Percentiles rank a stretch among this genome's conserved stretches.
phyloP scores from a whole-genome alignment of 768 basidiomycete species.

The Lepiota brunneoincarnata region DNA sequence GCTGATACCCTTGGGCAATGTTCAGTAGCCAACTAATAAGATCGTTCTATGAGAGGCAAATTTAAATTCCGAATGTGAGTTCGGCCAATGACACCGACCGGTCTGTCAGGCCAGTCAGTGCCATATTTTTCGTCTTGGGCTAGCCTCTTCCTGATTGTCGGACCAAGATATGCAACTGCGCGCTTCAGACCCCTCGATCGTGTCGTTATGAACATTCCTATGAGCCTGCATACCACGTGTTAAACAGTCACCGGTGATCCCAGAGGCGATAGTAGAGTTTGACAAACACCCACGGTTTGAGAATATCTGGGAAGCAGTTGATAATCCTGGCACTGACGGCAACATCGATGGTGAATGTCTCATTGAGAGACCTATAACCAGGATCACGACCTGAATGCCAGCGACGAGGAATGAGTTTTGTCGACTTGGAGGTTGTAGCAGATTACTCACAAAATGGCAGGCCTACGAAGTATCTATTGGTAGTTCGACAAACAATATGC shows the following conservation, averaged over 20 bases:
- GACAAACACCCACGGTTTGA: conserved; percentile 35
- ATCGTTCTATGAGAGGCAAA: conserved; percentile 29
- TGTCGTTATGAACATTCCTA: too few species aligned
- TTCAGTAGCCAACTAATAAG: too few species aligned
- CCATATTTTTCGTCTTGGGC: conserved; percentile 6
- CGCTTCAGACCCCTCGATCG: not conserved
- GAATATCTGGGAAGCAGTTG: too few species aligned
- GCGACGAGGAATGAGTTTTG: not conserved
- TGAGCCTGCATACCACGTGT: not conserved
- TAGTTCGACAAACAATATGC: too few species aligned
- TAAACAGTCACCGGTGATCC: too few species aligned
- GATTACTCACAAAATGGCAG: conserved; percentile 40
- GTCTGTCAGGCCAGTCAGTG: conserved; percentile 5
- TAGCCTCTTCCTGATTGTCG: conserved; percentile 13
- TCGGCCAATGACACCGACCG: not conserved
- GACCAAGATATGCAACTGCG: conserved; percentile 13
- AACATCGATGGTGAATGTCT: conserved; percentile 31
- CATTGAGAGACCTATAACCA: conserved; percentile 30
- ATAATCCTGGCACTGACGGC: conserved; percentile 20
- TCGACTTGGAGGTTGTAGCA: not conserved
- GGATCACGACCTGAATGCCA: conserved; percentile 34
- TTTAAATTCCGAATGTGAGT: not conserved
- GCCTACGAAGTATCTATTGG: too few species aligned
- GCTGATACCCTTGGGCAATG: too few species aligned
- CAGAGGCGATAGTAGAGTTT: conserved; percentile 23